Percentiles rank a stretch among this genome's conserved stretches.
phyloP scores from a whole-genome alignment of 2,329 filamentous ascomycete species.

The Zasmidium citrigriseum region DNA sequence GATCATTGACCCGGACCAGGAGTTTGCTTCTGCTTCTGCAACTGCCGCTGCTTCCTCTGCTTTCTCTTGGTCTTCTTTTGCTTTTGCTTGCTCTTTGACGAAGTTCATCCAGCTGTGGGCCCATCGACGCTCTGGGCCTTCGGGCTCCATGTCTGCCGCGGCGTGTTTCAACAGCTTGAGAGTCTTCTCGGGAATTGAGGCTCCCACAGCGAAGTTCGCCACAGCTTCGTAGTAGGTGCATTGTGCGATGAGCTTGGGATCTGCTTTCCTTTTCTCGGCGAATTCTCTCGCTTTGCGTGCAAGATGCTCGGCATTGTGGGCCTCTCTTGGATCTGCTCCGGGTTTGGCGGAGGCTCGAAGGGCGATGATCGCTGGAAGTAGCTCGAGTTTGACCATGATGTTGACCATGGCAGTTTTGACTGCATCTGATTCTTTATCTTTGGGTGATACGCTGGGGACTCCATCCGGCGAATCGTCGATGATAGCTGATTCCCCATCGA shows the following conservation, averaged over 20 bases:
- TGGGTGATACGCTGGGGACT: neutral
- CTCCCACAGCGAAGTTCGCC: neutral
- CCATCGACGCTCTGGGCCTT: too few species aligned
- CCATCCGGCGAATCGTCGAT: neutral
- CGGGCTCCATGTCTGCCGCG: neutral
- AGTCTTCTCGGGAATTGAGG: neutral
- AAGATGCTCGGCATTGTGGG: neutral
- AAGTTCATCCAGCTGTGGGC: neutral
- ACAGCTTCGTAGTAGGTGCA: neutral
- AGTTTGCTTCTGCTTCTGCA: too few species aligned
- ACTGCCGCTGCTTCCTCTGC: too few species aligned
- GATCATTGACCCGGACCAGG: neutral
- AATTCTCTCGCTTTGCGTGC: neutral
- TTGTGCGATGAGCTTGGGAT: neutral
- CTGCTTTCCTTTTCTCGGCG: neutral
- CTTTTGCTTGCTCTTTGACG: neutral
- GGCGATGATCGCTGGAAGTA: neutral
- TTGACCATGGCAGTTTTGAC: neutral
- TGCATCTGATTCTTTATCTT: too few species aligned
- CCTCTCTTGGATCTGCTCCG: neutral
- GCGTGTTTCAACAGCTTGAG: neutral
- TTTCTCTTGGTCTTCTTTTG: neutral
- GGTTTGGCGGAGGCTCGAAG: neutral
- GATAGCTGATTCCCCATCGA: neutral
- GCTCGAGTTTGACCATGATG: neutral